Evolutionary conservation across 2,329 filamentous ascomycete genomes (phyloP), one percentile per base, ranked within the genome.

Genomic region (Colletotrichum tabaci): DNA sequence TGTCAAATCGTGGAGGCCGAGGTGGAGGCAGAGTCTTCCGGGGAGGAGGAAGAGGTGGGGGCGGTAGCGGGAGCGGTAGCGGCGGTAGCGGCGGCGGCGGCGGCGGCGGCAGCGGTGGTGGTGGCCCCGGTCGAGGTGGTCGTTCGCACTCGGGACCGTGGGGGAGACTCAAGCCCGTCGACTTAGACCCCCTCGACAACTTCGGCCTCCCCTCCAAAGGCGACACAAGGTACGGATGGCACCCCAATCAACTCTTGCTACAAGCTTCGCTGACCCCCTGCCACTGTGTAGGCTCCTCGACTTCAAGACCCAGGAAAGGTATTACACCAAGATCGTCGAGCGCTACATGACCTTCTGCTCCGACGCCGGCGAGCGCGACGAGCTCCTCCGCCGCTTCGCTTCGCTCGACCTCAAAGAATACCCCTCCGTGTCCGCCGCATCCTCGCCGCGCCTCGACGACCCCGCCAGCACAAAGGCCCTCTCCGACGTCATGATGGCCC

Each of bases 191-290:
- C 16, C 85, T 98, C 38, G 93, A 97, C 76, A 88, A 87, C 72
- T 93, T 97, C 75, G 95, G 96, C 2, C 87, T 98, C 74, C 94
- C 94, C 5, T 98, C 95, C 2, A 98, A 98, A 79, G 96, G 96
- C 63, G 96, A 98, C 81, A 93, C 88, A 58, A 92, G 93, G 95
- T 96, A 85, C 49, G 18, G 38, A 30, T 55, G 55, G 9, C 26
- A 55, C 10, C 58, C 18, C n/a, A 18, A 12, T 49, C 16, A 1
- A 2, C 49, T 30, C 6, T 44, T 21, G 3, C 13, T 16, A 40
- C 3, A 26, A 13, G 70, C 73, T 71, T 49, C 40, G 10, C 60
- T 74, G 49, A 74, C 56, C 12, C 12, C 12, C 42, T 70, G 64
- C 44, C 3, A 10, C 1, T 35, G 1, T 9, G 21, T 74, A 94